Base-by-base conservation (phyloP, 2,329 filamentous ascomycete genomes). In the Alternaria tenuissima region DNA sequence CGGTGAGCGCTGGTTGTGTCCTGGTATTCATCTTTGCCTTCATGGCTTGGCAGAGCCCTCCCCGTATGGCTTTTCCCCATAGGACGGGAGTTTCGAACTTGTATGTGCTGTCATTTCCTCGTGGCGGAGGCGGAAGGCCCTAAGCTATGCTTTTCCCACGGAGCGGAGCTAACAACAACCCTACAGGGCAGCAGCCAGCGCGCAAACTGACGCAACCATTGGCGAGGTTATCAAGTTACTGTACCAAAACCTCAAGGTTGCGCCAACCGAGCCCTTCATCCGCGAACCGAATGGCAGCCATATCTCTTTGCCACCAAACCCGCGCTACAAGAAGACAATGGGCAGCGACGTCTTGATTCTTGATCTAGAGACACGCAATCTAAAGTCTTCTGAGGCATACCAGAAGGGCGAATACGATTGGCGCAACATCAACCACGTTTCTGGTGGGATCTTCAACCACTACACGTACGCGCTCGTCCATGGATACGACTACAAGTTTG, bases 401-500 rank as follows among this genome's bases (percentile, higher is more conserved):
- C 61, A 70, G n/a, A 68, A 69, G 30, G 75, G 75, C 62, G 63
- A 72, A 26, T 77, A 70, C 53, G 71, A 77, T 52, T 79, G 76
- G 76, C 70, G 71, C 61, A 76, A 75, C 60, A 67, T 78, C 57
- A 70, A 76, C 49, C 74, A 77, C 62, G 75, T 78, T 22, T 74
- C 73, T 12, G 74, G 70, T 30, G 76, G 76, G 18, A 68, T 79
- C 36, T 76, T 79, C 67, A 76, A 75, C 63, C 77, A 79, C 69
- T 78, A 78, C 64, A 69, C 72, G 7, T 79, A 78, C 56, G 78
- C 79, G 11, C 70, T 76, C 57, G 80, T 84, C 39, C 83, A 84
- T 63, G 81, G 82, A 7, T 84, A 83, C 63, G 80, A 83, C 57
- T 84, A 84, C 71, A 82, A 82, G 39, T 79, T 83, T 55, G 75